Evolutionary conservation across 2,329 filamentous ascomycete species (phyloP), one percentile per base, ranked within the genome.

Genomic region (Colletotrichum sp.): DNA sequence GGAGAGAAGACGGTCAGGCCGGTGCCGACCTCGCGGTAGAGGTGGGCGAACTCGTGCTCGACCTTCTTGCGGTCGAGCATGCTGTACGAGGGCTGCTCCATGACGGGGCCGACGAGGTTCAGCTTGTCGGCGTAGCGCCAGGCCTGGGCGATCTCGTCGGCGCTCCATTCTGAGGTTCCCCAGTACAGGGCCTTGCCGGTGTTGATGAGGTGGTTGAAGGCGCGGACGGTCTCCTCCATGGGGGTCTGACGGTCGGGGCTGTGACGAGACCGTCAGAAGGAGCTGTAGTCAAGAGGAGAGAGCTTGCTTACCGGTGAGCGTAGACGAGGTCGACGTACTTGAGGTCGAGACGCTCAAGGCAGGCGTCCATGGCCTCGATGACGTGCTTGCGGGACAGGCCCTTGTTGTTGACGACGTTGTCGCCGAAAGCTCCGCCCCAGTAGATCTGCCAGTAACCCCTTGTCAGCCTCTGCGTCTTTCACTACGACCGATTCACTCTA

Each of bases 371-470:
- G 30, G 92, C 93, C 85, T 95, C 93, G 77, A 94, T 86, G 70
- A 94, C 87, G 83, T 94, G 93, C 83, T 95, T 95, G 71, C 92
- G 88, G 5, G 90, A 93, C 34, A 95, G 88, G 8, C 93, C 93
- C 73, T 87, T 87, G 83, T 94, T 94, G 85, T 94, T 94, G 76
- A 93, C 88, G 13, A 87, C 87, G 81, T 91, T 93, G 72, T 90
- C 87, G 60, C 91, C 91, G 81, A 91, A 90, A 28, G 89, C 89
- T 19, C 79, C 81, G 70, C 92, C 93, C 89, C 91, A 94, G 86
- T 94, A 91, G 77, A 94, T 88, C 91, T 92, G 61, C 30, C 11
- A 5, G 6, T 19, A 25, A 6, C 5, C 28, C 1, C 22, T 27
- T 7, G 32, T 72, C 27, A 68, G 69, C 22, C 5, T n/a, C 44